These are phyloP conservation scores for Haplosporangium gracile DNA, from an alignment of 192 early-diverging fungal genomes.

Conservation along the genomic window DNA sequence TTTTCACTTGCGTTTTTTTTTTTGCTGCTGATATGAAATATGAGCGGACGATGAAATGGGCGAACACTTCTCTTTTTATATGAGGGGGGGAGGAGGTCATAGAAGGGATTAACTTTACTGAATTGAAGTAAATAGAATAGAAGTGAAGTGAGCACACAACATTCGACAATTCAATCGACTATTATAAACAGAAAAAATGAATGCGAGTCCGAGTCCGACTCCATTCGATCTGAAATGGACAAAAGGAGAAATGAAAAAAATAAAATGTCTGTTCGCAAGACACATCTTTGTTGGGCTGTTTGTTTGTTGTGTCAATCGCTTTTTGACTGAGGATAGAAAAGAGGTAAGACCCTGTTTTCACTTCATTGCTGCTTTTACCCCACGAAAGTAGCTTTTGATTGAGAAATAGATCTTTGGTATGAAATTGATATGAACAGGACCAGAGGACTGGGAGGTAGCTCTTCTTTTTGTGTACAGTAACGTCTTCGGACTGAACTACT, in stretches of 20 bases:
- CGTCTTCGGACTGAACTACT: background rate
- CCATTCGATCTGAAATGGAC: background rate
- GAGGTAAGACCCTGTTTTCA: background rate
- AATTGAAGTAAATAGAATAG: background rate
- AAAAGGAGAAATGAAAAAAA: background rate
- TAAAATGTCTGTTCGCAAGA: background rate
- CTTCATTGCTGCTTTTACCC: background rate
- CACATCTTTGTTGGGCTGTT: background rate
- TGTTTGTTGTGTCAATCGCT: background rate
- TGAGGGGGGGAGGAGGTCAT: too few species aligned
- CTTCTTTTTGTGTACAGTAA: background rate
- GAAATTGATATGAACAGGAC: background rate
- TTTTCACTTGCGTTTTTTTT: too few species aligned
- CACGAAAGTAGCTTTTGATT: background rate
- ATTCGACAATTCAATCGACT: background rate
- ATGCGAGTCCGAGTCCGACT: background rate
- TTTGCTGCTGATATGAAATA: too few species aligned
- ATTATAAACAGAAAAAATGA: background rate
- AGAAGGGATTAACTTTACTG: too few species aligned
- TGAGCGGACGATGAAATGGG: too few species aligned
- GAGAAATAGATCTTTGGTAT: background rate
- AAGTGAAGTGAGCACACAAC: background rate
- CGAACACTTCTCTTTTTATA: too few species aligned
- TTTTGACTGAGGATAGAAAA: background rate
- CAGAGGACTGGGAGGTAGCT: background rate